Percentiles rank a stretch among this genome's conserved stretches.
phyloP scores from a whole-genome alignment of 306 rosid species.

The Vachellia pachyceras region DNA sequence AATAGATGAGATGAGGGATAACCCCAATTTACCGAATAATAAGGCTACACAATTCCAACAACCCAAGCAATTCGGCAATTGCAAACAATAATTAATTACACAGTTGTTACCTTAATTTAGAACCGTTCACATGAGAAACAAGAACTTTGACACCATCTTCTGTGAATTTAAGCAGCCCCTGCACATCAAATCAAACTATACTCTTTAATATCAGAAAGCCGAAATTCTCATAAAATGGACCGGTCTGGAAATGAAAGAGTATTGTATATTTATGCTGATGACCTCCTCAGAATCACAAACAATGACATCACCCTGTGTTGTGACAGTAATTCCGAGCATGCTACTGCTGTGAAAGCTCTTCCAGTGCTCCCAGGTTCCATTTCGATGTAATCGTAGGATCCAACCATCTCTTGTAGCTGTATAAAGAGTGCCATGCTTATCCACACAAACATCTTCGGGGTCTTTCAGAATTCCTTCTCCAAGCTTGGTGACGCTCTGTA shows the following conservation, averaged over 20 bases:
- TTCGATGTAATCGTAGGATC: background rate
- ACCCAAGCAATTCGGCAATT: background rate
- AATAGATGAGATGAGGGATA: background rate
- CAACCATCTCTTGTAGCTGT: background rate
- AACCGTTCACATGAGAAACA: conserved; percentile 27
- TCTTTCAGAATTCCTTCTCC: conserved; percentile 7
- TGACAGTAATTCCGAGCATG: conserved; percentile 42
- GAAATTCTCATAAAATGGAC: background rate
- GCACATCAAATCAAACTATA: background rate
- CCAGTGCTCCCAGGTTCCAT: conserved; percentile 17
- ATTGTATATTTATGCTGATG: background rate
- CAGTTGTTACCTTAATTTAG: conserved; percentile 35
- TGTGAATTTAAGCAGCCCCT: conserved; percentile 52
- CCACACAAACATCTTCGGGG: background rate
- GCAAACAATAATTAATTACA: background rate
- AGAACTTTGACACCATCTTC: conserved; percentile 52
- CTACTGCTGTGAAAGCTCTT: background rate
- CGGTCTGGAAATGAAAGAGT: background rate
- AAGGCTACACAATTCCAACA: conserved; percentile 3
- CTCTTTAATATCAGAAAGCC: background rate
- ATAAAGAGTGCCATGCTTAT: conserved; percentile 1
- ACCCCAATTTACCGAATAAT: background rate
- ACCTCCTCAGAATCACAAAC: conserved; percentile 56
- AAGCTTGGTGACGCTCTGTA: conserved; percentile 32
- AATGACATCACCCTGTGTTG: conserved; percentile 44